A percentile compares a stretch with the other conserved stretches of the same genome.
Conservation (phyloP, 352 stramenopile species). For the Phytophthora tubulina region DNA sequence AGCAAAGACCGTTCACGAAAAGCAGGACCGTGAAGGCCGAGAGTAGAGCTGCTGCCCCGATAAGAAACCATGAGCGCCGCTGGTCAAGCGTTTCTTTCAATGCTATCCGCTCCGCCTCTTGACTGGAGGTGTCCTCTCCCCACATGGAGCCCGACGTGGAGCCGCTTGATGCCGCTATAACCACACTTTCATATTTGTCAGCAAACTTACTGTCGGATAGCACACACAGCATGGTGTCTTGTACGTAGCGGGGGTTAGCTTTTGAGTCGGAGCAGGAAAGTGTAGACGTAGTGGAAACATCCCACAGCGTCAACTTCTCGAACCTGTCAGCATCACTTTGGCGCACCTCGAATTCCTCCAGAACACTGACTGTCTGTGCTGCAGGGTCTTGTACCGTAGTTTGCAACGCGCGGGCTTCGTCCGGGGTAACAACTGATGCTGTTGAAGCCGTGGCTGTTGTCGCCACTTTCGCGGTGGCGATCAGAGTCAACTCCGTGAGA, state of each 20-base stretch:
- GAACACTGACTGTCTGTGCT: constrained; percentile 15
- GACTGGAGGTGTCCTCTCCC: constrained; percentile 24
- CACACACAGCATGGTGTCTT: constrained; percentile 61
- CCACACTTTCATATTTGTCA: constrained; percentile 48
- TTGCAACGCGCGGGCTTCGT: constrained; percentile 27
- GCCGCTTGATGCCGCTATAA: constrained; percentile 31
- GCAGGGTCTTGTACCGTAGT: background rate
- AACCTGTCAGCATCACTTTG: constrained; percentile 48
- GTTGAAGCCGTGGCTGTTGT: constrained; percentile 2
- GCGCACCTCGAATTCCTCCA: constrained; percentile 60
- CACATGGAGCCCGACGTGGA: constrained; percentile 29
- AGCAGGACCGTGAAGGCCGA: constrained; percentile 25
- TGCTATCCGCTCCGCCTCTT: constrained; percentile 26
- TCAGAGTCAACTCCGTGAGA: constrained; percentile 36
- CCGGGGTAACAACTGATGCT: constrained; percentile 21
- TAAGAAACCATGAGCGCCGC: constrained; percentile 47
- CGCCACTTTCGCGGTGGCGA: constrained; percentile 11
- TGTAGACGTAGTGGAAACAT: constrained; percentile 53
- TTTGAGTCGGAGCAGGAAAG: constrained; percentile 53
- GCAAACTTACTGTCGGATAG: constrained; percentile 51
- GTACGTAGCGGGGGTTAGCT: constrained; percentile 46
- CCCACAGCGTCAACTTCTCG: constrained; percentile 37
- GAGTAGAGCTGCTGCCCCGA: constrained; percentile 36
- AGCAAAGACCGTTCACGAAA: constrained; percentile 35
- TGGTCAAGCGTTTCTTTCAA: constrained; percentile 48